Percentiles rank a stretch among this genome's conserved stretches.
phyloP scores from a whole-genome alignment of 2,329 filamentous ascomycete genomes.

The Fusarium pininemorale region DNA sequence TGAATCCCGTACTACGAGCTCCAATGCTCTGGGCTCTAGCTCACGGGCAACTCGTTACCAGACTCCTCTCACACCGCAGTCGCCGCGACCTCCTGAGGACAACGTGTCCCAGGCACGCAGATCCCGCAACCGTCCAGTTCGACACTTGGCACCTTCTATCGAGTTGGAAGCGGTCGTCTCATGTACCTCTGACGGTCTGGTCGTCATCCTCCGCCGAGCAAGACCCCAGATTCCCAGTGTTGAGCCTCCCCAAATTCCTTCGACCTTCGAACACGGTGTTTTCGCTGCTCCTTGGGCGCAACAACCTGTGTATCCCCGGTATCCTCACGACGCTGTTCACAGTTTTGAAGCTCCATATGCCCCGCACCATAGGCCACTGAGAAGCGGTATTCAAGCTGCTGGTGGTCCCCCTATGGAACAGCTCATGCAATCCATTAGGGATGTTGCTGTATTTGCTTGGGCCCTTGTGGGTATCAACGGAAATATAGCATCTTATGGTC shows the following conservation, averaged over 20 bases:
- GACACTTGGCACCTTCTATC: slow-evolving; percentile 55
- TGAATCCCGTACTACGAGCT: slow-evolving; percentile 26
- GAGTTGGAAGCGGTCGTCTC: slow-evolving; percentile 92
- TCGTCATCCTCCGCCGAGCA: slow-evolving; percentile 81
- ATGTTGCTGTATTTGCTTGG: slow-evolving; percentile 91
- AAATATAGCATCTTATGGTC: slow-evolving; percentile 70
- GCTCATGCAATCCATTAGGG: slow-evolving; percentile 82
- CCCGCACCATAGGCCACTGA: slow-evolving; percentile 56
- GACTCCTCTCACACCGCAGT: slow-evolving; percentile 32
- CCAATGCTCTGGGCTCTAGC: slow-evolving; percentile 7
- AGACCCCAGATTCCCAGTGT: slow-evolving; percentile 72
- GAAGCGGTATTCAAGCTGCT: slow-evolving; percentile 55
- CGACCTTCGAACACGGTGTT: slow-evolving; percentile 67
- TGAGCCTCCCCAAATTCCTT: slow-evolving; percentile 57
- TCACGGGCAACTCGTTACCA: slow-evolving; percentile 7
- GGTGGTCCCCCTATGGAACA: slow-evolving; percentile 66
- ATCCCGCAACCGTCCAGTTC: slow-evolving; percentile 2
- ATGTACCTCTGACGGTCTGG: slow-evolving; percentile 87
- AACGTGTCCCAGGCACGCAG: slow-evolving; percentile 1
- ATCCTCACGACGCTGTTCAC: slow-evolving; percentile 48
- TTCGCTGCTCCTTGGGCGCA: slow-evolving; percentile 84
- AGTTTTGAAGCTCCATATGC: slow-evolving; percentile 47
- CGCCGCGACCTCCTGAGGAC: background rate
- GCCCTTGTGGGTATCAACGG: slow-evolving; percentile 84
- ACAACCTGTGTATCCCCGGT: slow-evolving; percentile 66